Percentiles rank a stretch among this genome's conserved stretches.
These are phyloP conservation scores for Pseudoneurospora amorphoporcata DNA, from an alignment of 495 filamentous ascomycete genomes.

Conservation along the genomic window DNA sequence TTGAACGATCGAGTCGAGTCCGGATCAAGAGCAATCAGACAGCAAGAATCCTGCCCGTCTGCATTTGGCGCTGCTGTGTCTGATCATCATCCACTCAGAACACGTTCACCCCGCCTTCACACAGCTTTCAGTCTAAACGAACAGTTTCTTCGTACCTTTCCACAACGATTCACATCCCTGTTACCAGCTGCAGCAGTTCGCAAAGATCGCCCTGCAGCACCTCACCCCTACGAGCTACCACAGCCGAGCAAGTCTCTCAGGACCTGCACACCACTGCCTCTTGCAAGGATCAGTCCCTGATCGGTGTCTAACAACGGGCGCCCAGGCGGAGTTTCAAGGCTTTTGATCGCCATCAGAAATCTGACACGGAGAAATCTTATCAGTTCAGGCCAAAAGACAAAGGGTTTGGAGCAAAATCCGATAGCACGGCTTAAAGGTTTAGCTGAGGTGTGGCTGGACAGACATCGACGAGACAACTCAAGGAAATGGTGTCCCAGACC, in stretches of 20 bases:
- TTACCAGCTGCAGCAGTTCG: not conserved
- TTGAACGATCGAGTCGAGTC: not conserved
- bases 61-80: not conserved
- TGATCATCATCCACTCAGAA: not conserved
- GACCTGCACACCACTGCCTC: not conserved
- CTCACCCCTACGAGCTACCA: not conserved
- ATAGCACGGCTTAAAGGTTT: not conserved
- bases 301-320: conserved; percentile 2
- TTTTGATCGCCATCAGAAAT: not conserved
- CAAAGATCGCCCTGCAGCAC: not conserved
- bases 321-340: not conserved
- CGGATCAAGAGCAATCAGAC: not conserved
- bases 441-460: conserved; percentile 10
- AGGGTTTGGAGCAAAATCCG: not conserved
- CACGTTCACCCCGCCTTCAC: not conserved
- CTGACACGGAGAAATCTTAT: not conserved
- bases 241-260: not conserved
- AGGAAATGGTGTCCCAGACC: conserved; percentile 33
- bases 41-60: not conserved
- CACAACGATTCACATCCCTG: not conserved
- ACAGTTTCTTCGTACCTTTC: not conserved
- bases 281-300: conserved; percentile 10
- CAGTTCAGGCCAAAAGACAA: not conserved
- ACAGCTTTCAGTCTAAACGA: not conserved
- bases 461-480: not conserved